These are phyloP conservation scores for Vitellaria paradoxa DNA, from an alignment of 179 eudicot genomes.

Conservation along the genomic window DNA sequence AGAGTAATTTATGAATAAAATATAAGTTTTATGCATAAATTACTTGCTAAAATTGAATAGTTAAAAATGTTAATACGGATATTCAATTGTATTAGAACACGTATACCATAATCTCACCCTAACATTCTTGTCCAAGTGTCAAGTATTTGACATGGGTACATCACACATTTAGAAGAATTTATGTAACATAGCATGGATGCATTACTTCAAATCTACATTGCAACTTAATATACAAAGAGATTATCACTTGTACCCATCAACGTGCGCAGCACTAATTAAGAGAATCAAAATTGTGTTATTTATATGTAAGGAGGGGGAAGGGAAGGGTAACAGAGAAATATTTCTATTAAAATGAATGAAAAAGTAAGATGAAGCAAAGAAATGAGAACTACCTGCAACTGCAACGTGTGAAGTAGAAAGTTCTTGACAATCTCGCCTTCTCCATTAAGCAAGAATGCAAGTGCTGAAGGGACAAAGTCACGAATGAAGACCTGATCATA, in stretches of 20 bases:
- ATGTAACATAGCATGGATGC: neutral
- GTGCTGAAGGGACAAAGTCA: conserved; percentile 94
- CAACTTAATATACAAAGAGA: neutral
- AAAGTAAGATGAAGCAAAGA: neutral
- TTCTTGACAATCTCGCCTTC: conserved; percentile 93
- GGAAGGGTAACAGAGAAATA: neutral
- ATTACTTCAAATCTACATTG: neutral
- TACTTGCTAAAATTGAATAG: too few relatives aligned
- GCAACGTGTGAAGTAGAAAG: conserved; percentile 85
- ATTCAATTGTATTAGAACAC: too few relatives aligned
- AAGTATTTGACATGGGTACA: too few relatives aligned
- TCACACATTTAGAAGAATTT: too few relatives aligned
- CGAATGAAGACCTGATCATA: conserved; percentile 95
- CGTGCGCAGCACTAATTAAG: neutral
- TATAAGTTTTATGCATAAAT: too few relatives aligned
- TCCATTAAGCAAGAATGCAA: conserved; percentile 93
- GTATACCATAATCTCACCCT: too few relatives aligned
- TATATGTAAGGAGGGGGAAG: neutral
- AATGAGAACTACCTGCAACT: conserved; percentile 59
- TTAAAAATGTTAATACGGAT: too few relatives aligned
- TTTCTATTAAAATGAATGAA: neutral
- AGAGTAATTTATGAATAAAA: too few relatives aligned
- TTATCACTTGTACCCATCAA: neutral
- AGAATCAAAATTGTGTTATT: neutral
- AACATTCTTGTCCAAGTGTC: too few relatives aligned